These are phyloP conservation scores for Lasiodiplodia gonubiensis DNA, from an alignment of 2,329 filamentous ascomycete species.

Conservation along the genomic window DNA sequence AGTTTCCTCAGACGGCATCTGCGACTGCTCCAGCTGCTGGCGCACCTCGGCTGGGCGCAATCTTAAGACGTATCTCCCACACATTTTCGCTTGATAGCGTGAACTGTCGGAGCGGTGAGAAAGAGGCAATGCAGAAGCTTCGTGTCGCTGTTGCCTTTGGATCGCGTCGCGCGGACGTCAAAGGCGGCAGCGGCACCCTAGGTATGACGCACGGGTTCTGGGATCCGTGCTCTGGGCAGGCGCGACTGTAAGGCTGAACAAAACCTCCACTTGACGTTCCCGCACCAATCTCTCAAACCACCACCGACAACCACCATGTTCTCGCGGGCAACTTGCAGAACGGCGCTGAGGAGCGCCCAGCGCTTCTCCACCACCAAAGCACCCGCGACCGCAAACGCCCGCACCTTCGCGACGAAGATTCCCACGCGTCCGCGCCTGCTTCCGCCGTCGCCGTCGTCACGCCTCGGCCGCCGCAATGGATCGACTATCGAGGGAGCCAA, in stretches of 20 bases:
- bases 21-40: conserved; percentile 72
- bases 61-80: conserved; percentile 69
- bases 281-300: conserved; percentile 4
- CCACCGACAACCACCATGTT: conserved; percentile 42
- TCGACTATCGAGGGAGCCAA: conserved; percentile 38
- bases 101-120: neutral
- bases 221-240: conserved; percentile 21
- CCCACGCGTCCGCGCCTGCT: conserved; percentile 37
- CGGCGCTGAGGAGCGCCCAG: conserved; percentile 34
- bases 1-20: conserved; percentile 74
- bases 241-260: conserved; percentile 27
- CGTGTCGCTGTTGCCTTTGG: neutral
- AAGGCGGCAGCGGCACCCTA: conserved; percentile 18
- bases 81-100: conserved; percentile 56
- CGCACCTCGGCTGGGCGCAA: conserved; percentile 77
- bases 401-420: conserved; percentile 33
- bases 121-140: neutral
- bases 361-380: conserved; percentile 37
- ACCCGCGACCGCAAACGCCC: conserved; percentile 31
- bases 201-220: conserved; percentile 21
- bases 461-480: conserved; percentile 37
- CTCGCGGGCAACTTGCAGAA: conserved; percentile 40
- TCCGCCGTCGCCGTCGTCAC: conserved; percentile 33
- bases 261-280: conserved; percentile 19
- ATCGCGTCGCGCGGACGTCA: conserved; percentile 12